phyloP scores from a whole-genome alignment of 2,329 filamentous ascomycete species.

The Fusarium falciforme region DNA sequence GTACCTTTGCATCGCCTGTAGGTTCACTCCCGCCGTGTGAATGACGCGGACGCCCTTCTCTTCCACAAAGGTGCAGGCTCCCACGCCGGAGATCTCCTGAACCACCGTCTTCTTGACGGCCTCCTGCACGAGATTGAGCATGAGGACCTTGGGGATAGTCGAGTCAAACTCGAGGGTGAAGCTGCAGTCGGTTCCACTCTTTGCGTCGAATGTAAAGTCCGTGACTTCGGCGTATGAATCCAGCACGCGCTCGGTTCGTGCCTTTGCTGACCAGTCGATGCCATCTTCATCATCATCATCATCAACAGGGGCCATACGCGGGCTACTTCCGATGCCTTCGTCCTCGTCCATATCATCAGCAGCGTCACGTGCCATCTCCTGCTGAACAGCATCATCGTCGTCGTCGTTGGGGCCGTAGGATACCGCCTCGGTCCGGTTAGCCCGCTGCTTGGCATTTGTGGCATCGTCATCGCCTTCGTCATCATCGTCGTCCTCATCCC shows the following conservation, averaged over 20 bases:
- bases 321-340: constrained; percentile 63
- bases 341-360: constrained; percentile 66
- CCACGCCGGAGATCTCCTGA: constrained; percentile 85
- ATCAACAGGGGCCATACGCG: constrained; percentile 53
- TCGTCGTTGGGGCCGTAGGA: constrained; percentile 95
- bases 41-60: constrained; percentile 71
- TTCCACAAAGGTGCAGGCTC: constrained; percentile 72
- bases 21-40: constrained; percentile 86
- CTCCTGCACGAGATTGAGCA: constrained; percentile 89
- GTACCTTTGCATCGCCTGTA: constrained; percentile 90
- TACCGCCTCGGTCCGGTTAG: constrained; percentile 82
- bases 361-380: constrained; percentile 69
- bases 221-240: constrained; percentile 74
- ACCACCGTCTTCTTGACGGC: constrained; percentile 84
- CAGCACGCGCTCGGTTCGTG: constrained; percentile 73
- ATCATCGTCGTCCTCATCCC: constrained; percentile 63
- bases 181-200: constrained; percentile 77
- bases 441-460: constrained; percentile 77
- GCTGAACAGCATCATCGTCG: constrained; percentile 82
- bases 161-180: constrained; percentile 87
- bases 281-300: constrained; percentile 53
- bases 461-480: constrained; percentile 82
- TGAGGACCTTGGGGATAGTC: constrained; percentile 87
- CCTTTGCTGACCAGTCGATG: constrained; percentile 53
- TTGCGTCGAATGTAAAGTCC: constrained; percentile 83